Evolutionary conservation across 257 asterid species (phyloP).

Genomic region (Lantana camara): DNA sequence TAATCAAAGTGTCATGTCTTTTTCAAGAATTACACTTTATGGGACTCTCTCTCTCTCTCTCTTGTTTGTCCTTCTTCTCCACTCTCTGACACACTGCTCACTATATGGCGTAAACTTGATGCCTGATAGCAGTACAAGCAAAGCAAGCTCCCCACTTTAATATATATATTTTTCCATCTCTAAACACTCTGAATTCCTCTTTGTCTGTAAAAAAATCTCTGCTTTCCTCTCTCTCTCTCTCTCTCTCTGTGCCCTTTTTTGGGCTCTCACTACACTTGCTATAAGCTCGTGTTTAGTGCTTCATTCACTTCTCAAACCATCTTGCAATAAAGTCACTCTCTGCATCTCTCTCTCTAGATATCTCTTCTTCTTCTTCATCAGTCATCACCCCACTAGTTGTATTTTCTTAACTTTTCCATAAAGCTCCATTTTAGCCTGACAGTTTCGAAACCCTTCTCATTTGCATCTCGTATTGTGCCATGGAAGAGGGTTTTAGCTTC

Average conservation of each 20-base stretch:
- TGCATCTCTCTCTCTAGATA: conserved; percentile 26
- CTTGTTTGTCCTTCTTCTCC: conserved; percentile 39
- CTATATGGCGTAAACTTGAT: conserved; percentile 83
- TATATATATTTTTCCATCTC: conserved; percentile 25
- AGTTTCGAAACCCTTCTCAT: conserved; percentile 9
- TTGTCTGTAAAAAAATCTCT: conserved; percentile 20
- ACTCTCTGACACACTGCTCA: conserved; percentile 66
- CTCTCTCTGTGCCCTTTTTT: conserved; percentile 36
- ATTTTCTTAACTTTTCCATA: conserved; percentile 4
- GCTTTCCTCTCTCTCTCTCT: conserved; percentile 7
- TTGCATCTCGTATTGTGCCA: background rate
- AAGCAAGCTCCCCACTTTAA: conserved; percentile 66
- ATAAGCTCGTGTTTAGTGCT: conserved; percentile 77
- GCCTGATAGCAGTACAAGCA: conserved; percentile 91
- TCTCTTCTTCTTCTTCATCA: conserved; percentile 27
- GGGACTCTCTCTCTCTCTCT: conserved; percentile 23
- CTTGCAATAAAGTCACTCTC: conserved; percentile 41
- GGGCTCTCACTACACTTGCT: conserved; percentile 49
- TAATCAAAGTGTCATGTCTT: conserved; percentile 11
- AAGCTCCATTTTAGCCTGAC: conserved; percentile 20
- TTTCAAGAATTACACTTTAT: conserved; percentile 8
- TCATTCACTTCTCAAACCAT: conserved; percentile 65
- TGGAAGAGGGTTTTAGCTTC: conserved; percentile 21
- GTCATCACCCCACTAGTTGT: conserved; percentile 2
- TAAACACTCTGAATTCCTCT: conserved; percentile 21